phyloP scores from a whole-genome alignment of 345 rosid species.

The Boechera stricta region DNA sequence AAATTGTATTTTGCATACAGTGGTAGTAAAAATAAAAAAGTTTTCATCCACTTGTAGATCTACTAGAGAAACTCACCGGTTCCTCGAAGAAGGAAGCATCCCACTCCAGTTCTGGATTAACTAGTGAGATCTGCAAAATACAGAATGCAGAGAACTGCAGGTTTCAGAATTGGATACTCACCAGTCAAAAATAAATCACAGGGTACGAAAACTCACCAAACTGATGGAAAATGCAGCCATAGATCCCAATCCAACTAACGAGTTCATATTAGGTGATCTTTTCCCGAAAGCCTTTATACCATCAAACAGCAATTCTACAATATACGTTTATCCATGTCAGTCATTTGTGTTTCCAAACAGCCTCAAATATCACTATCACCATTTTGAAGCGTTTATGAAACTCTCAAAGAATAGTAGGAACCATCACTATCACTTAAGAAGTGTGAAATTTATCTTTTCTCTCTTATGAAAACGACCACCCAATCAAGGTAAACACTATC shows the following conservation, averaged over 20 bases:
- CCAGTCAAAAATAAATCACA: conserved; percentile 22
- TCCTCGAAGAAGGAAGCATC: conserved; percentile 96
- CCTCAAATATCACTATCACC: conserved; percentile 25
- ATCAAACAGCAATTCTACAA: conserved; percentile 79
- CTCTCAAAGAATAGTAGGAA: conserved; percentile 14
- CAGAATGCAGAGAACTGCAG: conserved; percentile 21
- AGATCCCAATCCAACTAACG: conserved; percentile 91
- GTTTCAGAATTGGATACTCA: conserved; percentile 11
- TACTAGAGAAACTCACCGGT: conserved; percentile 74
- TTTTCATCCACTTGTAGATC: conserved; percentile 9
- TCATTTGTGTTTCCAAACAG: conserved; percentile 16
- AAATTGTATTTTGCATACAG: conserved; percentile 10
- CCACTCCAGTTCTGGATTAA: conserved; percentile 88
- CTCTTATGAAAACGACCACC: not conserved
- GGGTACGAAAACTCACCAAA: conserved; percentile 54
- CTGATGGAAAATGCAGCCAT: conserved; percentile 84
- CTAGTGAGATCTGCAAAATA: conserved; percentile 69
- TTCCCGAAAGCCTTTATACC: conserved; percentile 80
- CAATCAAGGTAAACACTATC: conserved; percentile 11
- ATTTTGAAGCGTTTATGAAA: conserved; percentile 9
- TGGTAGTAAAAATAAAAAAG: not conserved
- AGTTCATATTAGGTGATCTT: conserved; percentile 97
- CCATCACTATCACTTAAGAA: conserved; percentile 7
- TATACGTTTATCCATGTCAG: conserved; percentile 21
- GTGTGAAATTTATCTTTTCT: conserved; percentile 8